Conservation (phyloP, 2,329 filamentous ascomycete genomes). For the Exophiala aquamarina region DNA sequence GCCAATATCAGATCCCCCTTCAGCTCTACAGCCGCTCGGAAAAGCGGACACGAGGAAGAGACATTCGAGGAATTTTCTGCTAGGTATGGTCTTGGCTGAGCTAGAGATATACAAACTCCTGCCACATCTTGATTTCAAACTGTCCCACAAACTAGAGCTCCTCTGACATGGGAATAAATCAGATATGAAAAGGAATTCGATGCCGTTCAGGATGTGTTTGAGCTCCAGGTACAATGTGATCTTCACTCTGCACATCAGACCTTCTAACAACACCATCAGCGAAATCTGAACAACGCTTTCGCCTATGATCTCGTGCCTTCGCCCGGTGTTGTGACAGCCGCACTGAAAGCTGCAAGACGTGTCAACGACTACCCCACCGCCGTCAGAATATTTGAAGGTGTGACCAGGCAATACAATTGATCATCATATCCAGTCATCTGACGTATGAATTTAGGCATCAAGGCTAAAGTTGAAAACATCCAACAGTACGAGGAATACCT, state of each 20-base stretch:
- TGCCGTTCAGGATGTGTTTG: constrained; percentile 94
- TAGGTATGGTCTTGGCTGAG: constrained; percentile 62
- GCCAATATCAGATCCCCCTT: constrained; percentile 32
- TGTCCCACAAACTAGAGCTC: constrained; percentile 38
- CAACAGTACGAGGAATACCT: constrained; percentile 91
- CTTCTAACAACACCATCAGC: constrained; percentile 48
- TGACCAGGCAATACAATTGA: constrained; percentile 32
- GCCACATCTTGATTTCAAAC: constrained; percentile 15
- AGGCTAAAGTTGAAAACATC: constrained; percentile 99
- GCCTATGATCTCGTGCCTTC: constrained; percentile 99
- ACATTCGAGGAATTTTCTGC: constrained; percentile 98
- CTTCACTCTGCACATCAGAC: neutral
- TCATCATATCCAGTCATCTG: constrained; percentile 6
- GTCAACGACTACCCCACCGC: constrained; percentile 99
- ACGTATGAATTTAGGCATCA: constrained; percentile 69
- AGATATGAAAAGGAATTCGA: constrained; percentile 99
- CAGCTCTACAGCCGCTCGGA: constrained; percentile 55
- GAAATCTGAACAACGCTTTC: constrained; percentile 99
- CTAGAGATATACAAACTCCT: neutral
- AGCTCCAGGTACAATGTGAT: constrained; percentile 77
- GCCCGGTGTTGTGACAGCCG: constrained; percentile 83
- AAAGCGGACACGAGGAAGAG: constrained; percentile 78
- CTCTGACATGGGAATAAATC: constrained; percentile 30
- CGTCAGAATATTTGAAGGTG: constrained; percentile 98
- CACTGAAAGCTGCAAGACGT: constrained; percentile 87